Evolutionary conservation across 441 rosid genomes (phyloP), one percentile per base, ranked within the genome.

Genomic region (Bruguiera hainesii): DNA sequence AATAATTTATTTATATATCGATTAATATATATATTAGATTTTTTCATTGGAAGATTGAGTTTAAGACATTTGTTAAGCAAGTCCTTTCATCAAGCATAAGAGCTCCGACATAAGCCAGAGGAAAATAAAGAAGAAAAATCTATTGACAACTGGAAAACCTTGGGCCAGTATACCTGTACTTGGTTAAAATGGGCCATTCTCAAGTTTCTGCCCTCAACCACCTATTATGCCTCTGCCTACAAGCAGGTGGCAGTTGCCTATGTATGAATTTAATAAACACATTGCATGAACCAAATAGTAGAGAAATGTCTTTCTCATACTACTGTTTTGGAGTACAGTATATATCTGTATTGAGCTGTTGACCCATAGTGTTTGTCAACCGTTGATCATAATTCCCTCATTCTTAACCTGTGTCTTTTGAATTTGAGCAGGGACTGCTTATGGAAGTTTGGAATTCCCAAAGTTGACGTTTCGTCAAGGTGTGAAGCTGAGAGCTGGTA

Each of bases 391-490:
- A 20, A 65, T 19, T 50, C 18, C 63, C 2, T 70, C 48, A 67
- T 55, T 33, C 51, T 20, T 48, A 39, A 58, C 50, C 35, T n/a
- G 16, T 28, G 21, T 28, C 63, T 51, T 66, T 56, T 63, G 35
- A 53, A 57, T 72, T 65, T 71, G 52, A 39, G 56, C 84, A 92
- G 99, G 99, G 76, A 86, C 87, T 74, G 83, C 87, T 1, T 90
- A 86, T 73, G 98, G 98, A 67, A 88, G 96, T 75, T 67, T 89
- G 60, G 96, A 91, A 71, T 84, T 74, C 71, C 97, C 98, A 3
- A 91, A 94, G 72, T 69, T 93, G 80, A 79, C 98, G 13, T 89
- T 82, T 64, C 81, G 83, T 33, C 64, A 70, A 79, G 87, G 87
- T 70, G 86, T 94, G 61, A 87, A 68, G 59, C 60, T 94, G 74